Evolutionary conservation across 257 asterid genomes (phyloP), one percentile per base, ranked within the genome.

Genomic region (Solanum sejunctum): DNA sequence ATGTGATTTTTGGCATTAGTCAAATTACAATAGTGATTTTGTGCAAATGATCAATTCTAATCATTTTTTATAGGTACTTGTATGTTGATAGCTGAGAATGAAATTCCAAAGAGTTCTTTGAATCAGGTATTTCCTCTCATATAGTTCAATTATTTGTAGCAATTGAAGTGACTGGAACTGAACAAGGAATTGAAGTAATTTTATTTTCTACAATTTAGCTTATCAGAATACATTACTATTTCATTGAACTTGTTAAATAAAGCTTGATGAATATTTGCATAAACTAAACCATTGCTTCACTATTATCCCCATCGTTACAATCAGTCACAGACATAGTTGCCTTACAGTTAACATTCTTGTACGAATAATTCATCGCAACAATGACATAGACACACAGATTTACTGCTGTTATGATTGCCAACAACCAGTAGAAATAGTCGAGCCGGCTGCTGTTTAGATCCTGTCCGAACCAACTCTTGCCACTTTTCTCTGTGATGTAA

Each of bases 301-400:
- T 32, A 4, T 78, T 82, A 73, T 78, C 92, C 47, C 80, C 89
- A 23, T 60, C 91, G 63, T 51, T 63, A 57, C 95, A 91, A 86
- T 92, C 91, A 9, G 89, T 92, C 26, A 91, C 93, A 15, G 91
- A 94, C 84, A 86, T 85, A 3, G 79, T 90, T 12, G 93, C 82
- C 69, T 84, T 90, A 64, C 86, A 70, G 47, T 66, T 89, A 17
- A 90, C 98, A 72, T 89, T 94, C 94, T 96, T 94, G 89, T 96
- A 93, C 1, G 95, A 81, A 79, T 93, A 96, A 8, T 86, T 66
- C 54, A 92, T 86, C 12, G 97, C 97, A 23, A 93, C 89, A 6
- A 90, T 51, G 10, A 85, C 91, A 64, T 91, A 95, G 0, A 91
- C 64, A 55, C 90, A 86, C 20, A 94, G 23, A 61, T 92, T 91